Conservation (phyloP, 352 stramenopile species). For the Pythium volutum region DNA sequence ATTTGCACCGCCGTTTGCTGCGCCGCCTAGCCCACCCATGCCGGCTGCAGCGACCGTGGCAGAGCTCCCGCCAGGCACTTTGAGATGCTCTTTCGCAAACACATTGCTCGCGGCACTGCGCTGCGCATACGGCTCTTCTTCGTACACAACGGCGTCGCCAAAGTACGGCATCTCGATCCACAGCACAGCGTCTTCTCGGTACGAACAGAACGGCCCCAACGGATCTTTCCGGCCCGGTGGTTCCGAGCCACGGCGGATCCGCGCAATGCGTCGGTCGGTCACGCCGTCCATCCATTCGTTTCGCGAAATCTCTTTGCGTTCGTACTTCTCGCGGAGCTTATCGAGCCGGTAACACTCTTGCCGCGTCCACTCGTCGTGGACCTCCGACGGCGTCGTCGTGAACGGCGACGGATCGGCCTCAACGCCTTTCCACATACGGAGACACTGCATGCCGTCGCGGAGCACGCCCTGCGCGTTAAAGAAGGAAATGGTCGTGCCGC, state of each 20-base stretch:
- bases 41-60: background rate
- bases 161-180: slow-evolving; percentile 92
- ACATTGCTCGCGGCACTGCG: slow-evolving; percentile 35
- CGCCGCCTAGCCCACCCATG: background rate
- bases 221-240: slow-evolving; percentile 64
- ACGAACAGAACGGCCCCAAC: slow-evolving; percentile 75
- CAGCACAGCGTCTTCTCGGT: slow-evolving; percentile 76
- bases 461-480: slow-evolving; percentile 87
- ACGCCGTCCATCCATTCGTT: slow-evolving; percentile 93
- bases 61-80: slow-evolving; percentile 9
- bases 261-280: slow-evolving; percentile 80
- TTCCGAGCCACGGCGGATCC: slow-evolving; percentile 78
- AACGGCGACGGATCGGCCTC: slow-evolving; percentile 67
- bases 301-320: slow-evolving; percentile 79
- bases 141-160: slow-evolving; percentile 89
- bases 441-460: slow-evolving; percentile 83
- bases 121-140: slow-evolving; percentile 89
- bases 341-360: slow-evolving; percentile 82
- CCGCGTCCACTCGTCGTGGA: slow-evolving; percentile 66
- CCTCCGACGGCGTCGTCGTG: slow-evolving; percentile 65
- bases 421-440: slow-evolving; percentile 72
- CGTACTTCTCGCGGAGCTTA: slow-evolving; percentile 88
- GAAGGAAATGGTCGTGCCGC: slow-evolving; percentile 82
- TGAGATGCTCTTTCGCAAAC: slow-evolving; percentile 23
- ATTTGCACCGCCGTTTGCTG: background rate